Evolutionary conservation across 495 filamentous ascomycete species (phyloP).

Genomic region (Penicillium canariense): DNA sequence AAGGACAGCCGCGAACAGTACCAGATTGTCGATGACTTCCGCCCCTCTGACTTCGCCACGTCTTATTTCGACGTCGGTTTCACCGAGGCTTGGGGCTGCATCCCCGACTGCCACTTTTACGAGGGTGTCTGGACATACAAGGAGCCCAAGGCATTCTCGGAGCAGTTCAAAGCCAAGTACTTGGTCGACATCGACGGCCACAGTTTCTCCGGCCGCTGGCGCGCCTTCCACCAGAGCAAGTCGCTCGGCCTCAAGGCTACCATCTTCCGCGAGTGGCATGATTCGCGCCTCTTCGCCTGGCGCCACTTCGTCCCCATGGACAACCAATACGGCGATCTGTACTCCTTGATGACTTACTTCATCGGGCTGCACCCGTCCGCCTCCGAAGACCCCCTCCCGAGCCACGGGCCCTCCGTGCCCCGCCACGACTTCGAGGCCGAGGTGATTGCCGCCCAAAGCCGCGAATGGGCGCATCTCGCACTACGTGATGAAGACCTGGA

Average conservation of each 20-base stretch:
- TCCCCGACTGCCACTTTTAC: conserved; percentile 45
- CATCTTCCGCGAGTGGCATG: conserved; percentile 75
- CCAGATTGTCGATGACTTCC: conserved; percentile 28
- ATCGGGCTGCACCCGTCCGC: conserved; percentile 47
- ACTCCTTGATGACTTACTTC: conserved; percentile 78
- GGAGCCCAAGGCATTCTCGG: conserved; percentile 26
- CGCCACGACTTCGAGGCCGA: conserved; percentile 58
- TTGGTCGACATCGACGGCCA: conserved; percentile 72
- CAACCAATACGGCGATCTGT: conserved; percentile 72
- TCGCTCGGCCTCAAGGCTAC: conserved; percentile 69
- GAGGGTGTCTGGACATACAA: conserved; percentile 30
- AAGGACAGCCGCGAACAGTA: conserved; percentile 22
- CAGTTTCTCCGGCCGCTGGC: conserved; percentile 68
- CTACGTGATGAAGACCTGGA: conserved; percentile 70
- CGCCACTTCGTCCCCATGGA: conserved; percentile 84
- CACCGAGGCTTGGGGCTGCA: conserved; percentile 37
- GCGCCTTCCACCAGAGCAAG: conserved; percentile 62
- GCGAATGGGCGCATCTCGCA: conserved; percentile 67
- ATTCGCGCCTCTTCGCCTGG: conserved; percentile 66
- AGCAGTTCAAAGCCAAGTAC: conserved; percentile 61
- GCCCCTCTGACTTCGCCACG: conserved; percentile 24
- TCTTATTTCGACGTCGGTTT: conserved; percentile 45
- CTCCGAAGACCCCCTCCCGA: conserved; percentile 3
- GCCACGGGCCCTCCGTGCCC: conserved; percentile 12
- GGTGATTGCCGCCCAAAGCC: conserved; percentile 59